A percentile compares a stretch with the other conserved stretches of the same genome.
These are phyloP conservation scores for Rhodotorula mucilaginosa DNA, from an alignment of 1,284 basidiomycete species.

Conservation along the genomic window DNA sequence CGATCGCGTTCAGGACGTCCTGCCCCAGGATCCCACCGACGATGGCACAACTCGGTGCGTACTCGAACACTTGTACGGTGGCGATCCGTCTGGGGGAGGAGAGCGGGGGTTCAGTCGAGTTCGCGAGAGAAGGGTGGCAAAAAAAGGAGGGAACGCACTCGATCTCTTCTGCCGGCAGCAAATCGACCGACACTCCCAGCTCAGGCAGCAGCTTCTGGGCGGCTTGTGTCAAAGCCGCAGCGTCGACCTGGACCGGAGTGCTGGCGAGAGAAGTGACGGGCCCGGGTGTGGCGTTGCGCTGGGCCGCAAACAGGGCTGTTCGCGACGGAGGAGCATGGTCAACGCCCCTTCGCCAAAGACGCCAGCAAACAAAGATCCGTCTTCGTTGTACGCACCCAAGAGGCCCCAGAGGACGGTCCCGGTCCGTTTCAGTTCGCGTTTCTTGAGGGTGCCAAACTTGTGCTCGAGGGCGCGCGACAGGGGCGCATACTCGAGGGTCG, in stretches of 20 bases:
- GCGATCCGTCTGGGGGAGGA: slow-evolving; percentile 23
- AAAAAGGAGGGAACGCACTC: slow-evolving; percentile 5
- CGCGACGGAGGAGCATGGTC: background rate
- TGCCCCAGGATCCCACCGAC: slow-evolving; percentile 91
- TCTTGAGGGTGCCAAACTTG: slow-evolving; percentile 67
- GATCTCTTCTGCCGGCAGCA: slow-evolving; percentile 8
- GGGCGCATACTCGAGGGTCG: slow-evolving; percentile 64
- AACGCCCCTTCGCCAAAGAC: too few relatives aligned
- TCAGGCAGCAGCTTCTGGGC: slow-evolving; percentile 3
- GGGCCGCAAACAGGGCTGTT: slow-evolving; percentile 29
- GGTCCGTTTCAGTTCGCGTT: slow-evolving; percentile 71
- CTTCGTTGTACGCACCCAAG: slow-evolving; percentile 58
- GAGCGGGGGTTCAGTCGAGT: too few relatives aligned
- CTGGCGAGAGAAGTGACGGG: background rate
- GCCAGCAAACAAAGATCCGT: too few relatives aligned
- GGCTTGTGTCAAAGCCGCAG: background rate
- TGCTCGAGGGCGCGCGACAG: slow-evolving; percentile 56
- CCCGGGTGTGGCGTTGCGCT: background rate
- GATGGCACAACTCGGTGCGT: slow-evolving; percentile 85
- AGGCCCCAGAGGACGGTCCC: slow-evolving; percentile 64
- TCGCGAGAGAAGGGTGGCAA: background rate
- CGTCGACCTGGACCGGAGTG: background rate
- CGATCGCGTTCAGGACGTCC: slow-evolving; percentile 87
- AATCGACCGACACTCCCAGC: background rate
- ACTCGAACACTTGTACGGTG: slow-evolving; percentile 62